These are phyloP conservation scores for Penicillium samsonianum DNA, from an alignment of 495 filamentous ascomycete genomes.

Conservation along the genomic window DNA sequence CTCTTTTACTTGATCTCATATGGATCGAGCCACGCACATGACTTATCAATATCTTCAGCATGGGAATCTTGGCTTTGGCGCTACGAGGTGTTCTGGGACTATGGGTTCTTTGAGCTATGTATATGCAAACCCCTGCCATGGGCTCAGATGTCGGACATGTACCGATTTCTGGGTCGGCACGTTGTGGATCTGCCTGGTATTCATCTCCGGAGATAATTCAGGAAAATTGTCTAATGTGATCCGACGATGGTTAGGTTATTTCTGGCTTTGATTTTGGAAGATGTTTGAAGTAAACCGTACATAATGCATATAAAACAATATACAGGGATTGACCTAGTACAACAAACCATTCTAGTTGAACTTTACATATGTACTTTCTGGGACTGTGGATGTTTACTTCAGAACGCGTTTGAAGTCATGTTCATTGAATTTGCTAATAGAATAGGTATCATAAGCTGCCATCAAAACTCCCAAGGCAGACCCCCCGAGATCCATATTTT, in stretches of 20 bases:
- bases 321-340: background rate
- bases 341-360: background rate
- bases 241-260: background rate
- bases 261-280: background rate
- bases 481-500: background rate
- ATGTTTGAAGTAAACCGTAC: background rate
- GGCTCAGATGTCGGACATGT: background rate
- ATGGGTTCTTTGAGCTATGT: constrained; percentile 5
- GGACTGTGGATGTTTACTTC: background rate
- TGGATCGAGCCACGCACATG: background rate
- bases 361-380: background rate
- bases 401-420: background rate
- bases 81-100: constrained; percentile 8
- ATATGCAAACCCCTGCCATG: background rate
- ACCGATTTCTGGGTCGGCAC: background rate
- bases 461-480: background rate
- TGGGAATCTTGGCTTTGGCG: constrained; percentile 4
- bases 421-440: background rate
- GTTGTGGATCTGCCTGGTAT: background rate
- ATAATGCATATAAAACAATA: constrained; percentile 4
- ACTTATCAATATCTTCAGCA: constrained; percentile 5
- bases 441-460: background rate
- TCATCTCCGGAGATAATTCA: background rate
- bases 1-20: background rate
- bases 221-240: background rate